phyloP scores from a whole-genome alignment of 129 eudicot species.

The Artemisia annua region DNA sequence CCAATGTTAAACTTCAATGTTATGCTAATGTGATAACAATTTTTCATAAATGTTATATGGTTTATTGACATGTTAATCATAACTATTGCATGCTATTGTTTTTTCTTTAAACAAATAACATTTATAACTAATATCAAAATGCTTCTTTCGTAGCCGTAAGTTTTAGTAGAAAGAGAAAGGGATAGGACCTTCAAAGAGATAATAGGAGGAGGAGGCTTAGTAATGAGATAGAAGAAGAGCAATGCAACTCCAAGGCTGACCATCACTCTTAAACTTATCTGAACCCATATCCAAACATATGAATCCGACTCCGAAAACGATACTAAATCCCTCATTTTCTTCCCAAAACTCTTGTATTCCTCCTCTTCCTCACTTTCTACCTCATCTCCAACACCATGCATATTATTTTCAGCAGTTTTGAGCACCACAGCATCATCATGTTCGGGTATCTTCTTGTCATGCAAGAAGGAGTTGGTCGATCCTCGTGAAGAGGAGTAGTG shows the following conservation, averaged over 20 bases:
- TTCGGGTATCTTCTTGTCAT: slow-evolving; percentile 34
- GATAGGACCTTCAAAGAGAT: slow-evolving; percentile 46
- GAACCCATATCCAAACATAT: slow-evolving; percentile 64
- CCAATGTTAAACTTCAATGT: too few species aligned
- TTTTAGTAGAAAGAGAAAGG: neutral
- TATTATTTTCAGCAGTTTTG: slow-evolving; percentile 10
- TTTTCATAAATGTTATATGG: too few species aligned
- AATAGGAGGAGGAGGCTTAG: slow-evolving; percentile 71
- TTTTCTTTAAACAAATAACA: too few species aligned
- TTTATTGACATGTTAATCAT: too few species aligned
- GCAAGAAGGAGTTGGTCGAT: slow-evolving; percentile 51
- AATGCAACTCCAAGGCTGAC: slow-evolving; percentile 65
- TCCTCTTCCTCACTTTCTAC: slow-evolving; percentile 29
- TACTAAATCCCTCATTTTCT: slow-evolving; percentile 49
- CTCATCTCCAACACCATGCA: neutral
- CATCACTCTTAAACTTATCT: slow-evolving; percentile 62
- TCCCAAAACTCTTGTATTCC: slow-evolving; percentile 17
- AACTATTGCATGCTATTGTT: too few species aligned
- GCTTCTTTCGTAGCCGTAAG: too few species aligned
- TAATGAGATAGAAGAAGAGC: slow-evolving; percentile 66
- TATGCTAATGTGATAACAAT: too few species aligned
- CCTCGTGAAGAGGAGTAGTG: slow-evolving; percentile 74
- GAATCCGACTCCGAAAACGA: slow-evolving; percentile 54
- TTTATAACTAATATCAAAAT: too few species aligned
- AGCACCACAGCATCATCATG: slow-evolving; percentile 23